Evolutionary conservation across 139 green algal species (phyloP).

Genomic region (Bryopsis sp.): DNA sequence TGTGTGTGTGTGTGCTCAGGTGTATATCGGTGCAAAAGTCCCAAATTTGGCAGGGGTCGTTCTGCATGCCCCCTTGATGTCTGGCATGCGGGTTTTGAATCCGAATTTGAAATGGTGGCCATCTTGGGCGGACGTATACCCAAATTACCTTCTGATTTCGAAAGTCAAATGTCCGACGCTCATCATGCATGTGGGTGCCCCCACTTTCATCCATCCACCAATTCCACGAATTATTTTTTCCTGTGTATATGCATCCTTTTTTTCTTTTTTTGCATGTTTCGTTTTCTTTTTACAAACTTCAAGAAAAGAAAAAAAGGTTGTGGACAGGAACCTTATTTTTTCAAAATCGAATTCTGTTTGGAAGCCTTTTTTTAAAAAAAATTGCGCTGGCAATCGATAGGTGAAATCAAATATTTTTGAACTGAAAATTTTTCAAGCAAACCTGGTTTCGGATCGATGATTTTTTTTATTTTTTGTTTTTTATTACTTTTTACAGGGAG

Average conservation of each 20-base stretch:
- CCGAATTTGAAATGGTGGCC: constrained; percentile 64
- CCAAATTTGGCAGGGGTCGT: constrained; percentile 63
- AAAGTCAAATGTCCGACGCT: constrained; percentile 46
- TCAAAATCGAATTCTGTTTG: too few relatives aligned
- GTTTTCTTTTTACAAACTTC: not conserved
- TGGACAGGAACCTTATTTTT: too few relatives aligned
- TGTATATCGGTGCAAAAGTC: constrained; percentile 10
- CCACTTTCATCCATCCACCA: constrained; percentile 15
- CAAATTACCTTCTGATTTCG: constrained; percentile 60
- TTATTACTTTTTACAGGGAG: too few relatives aligned
- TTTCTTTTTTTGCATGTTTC: too few relatives aligned
- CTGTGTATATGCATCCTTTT: not conserved
- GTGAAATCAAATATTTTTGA: constrained; percentile 18
- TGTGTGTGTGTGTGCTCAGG: constrained; percentile 13
- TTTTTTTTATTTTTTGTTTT: too few relatives aligned
- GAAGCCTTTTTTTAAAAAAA: too few relatives aligned
- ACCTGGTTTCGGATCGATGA: too few relatives aligned
- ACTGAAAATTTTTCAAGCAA: too few relatives aligned
- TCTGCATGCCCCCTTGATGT: constrained; percentile 79
- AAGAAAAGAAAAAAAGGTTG: too few relatives aligned
- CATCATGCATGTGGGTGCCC: constrained; percentile 58
- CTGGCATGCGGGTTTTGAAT: constrained; percentile 79
- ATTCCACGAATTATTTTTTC: not conserved
- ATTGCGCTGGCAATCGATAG: not conserved
- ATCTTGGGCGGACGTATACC: constrained; percentile 65